Percentiles rank a stretch among this genome's conserved stretches.
Conservation (phyloP, 257 asterid genomes). For the Fraxinus quadrangulata region DNA sequence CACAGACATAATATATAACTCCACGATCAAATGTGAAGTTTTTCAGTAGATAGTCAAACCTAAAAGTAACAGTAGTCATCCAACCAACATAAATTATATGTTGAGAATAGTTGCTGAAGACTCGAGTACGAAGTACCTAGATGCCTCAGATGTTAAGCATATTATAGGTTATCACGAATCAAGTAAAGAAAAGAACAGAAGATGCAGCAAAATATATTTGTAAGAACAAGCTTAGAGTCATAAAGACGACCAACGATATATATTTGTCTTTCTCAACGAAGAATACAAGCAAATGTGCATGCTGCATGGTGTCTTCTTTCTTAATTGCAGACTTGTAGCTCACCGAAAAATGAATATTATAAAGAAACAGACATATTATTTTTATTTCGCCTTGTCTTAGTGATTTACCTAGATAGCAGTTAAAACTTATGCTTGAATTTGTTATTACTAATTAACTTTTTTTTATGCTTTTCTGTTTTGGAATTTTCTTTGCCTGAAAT, state of each 20-base stretch:
- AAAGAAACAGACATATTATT: background rate
- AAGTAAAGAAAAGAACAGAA: background rate
- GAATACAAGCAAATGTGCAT: background rate
- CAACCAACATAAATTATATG: background rate
- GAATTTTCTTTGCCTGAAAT: slow-evolving; percentile 15
- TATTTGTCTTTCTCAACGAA: too few species aligned
- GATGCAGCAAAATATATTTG: background rate
- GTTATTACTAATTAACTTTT: slow-evolving; percentile 7
- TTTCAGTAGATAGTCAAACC: slow-evolving; percentile 13
- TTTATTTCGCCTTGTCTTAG: background rate
- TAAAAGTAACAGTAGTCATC: slow-evolving; percentile 10
- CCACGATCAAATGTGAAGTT: background rate
- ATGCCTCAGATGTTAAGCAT: slow-evolving; percentile 5
- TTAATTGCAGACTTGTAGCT: background rate
- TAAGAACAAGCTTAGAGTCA: background rate
- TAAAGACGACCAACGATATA: too few species aligned
- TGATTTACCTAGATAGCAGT: background rate
- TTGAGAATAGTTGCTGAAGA: background rate
- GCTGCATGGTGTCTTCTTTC: background rate
- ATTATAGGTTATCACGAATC: background rate
- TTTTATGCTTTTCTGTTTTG: background rate
- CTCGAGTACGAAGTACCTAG: background rate
- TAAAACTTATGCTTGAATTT: background rate
- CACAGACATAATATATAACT: background rate
- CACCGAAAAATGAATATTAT: background rate